These are phyloP conservation scores for Sphagnum magellanicum DNA, from an alignment of 228 moss, liverwort and hornwort species.

Conservation along the genomic window DNA sequence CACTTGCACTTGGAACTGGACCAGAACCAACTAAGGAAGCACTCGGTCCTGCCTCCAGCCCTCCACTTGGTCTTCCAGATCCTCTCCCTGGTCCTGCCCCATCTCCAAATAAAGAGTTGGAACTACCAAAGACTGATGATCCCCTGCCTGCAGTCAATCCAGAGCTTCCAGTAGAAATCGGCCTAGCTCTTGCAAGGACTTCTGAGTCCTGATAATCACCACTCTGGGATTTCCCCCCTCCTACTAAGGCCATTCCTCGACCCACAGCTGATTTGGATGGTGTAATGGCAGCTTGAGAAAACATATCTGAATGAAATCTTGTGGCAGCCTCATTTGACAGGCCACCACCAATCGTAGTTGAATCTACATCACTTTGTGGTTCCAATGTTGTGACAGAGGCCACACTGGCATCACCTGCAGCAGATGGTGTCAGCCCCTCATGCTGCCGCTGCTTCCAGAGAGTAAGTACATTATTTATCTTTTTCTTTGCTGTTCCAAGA, in stretches of 20 bases:
- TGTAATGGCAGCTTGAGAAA: slow-evolving; percentile 18
- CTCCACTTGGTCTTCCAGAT: slow-evolving; percentile 45
- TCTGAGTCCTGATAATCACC: slow-evolving; percentile 77
- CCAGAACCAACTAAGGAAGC: slow-evolving; percentile 29
- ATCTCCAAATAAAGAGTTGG: slow-evolving; percentile 15
- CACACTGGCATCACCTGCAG: slow-evolving; percentile 27
- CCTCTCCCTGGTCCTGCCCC: slow-evolving; percentile 49
- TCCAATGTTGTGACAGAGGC: slow-evolving; percentile 25
- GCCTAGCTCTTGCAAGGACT: slow-evolving; percentile 63
- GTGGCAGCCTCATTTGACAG: slow-evolving; percentile 21
- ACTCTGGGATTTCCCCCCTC: slow-evolving; percentile 62
- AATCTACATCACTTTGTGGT: slow-evolving; percentile 20
- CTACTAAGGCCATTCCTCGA: slow-evolving; percentile 58
- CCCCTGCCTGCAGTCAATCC: slow-evolving; percentile 25
- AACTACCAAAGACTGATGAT: slow-evolving; percentile 39
- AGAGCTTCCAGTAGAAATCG: slow-evolving; percentile 40
- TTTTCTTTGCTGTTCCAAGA: slow-evolving; percentile 68
- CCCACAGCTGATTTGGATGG: slow-evolving; percentile 30
- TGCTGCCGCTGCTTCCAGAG: slow-evolving; percentile 98
- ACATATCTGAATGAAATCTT: slow-evolving; percentile 28
- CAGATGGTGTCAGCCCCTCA: slow-evolving; percentile 43
- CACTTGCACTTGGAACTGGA: slow-evolving; percentile 33
- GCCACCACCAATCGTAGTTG: slow-evolving; percentile 26
- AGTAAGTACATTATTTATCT: slow-evolving; percentile 87
- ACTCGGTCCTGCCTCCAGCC: slow-evolving; percentile 22